Conservation (phyloP, 2,329 filamentous ascomycete species). For the Phyllosticta citribraziliensis region DNA sequence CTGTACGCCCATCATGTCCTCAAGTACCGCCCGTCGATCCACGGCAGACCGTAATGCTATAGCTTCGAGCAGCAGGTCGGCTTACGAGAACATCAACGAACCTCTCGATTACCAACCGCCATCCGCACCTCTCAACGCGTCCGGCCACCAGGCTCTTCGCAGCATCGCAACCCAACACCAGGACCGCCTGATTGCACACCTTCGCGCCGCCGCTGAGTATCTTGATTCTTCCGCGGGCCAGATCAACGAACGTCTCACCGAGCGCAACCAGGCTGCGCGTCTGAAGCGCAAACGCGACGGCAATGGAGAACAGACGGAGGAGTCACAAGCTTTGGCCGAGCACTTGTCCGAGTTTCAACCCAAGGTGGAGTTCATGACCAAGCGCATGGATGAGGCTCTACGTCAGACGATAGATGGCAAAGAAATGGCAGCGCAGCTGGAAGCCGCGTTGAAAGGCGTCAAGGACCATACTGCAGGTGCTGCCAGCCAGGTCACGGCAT, state of each 20-base stretch:
- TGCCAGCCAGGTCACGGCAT: slow-evolving; percentile 17
- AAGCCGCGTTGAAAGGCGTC: slow-evolving; percentile 35
- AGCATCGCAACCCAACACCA: slow-evolving; percentile 34
- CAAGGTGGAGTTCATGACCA: slow-evolving; percentile 43
- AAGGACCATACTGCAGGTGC: slow-evolving; percentile 24
- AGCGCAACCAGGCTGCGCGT: slow-evolving; percentile 16
- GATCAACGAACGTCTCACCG: slow-evolving; percentile 46
- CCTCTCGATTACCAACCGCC: slow-evolving; percentile 46
- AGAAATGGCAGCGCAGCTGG: slow-evolving; percentile 35
- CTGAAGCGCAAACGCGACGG: not conserved
- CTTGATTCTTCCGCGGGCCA: slow-evolving; percentile 41
- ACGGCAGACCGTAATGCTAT: not conserved
- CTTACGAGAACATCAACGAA: not conserved
- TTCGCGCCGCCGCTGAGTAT: slow-evolving; percentile 36
- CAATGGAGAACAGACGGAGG: slow-evolving; percentile 12
- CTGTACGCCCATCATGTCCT: not conserved
- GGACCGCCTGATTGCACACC: slow-evolving; percentile 35
- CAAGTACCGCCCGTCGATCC: not conserved
- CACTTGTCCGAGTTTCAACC: slow-evolving; percentile 31
- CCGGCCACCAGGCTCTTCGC: not conserved
- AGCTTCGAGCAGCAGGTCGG: not conserved
- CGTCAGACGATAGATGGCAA: slow-evolving; percentile 49
- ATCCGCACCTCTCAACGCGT: slow-evolving; percentile 39
- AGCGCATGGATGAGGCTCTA: slow-evolving; percentile 47
- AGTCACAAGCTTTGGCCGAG: slow-evolving; percentile 30